Conservation (phyloP, 2,329 filamentous ascomycete genomes). For the Colletotrichum phormii region DNA sequence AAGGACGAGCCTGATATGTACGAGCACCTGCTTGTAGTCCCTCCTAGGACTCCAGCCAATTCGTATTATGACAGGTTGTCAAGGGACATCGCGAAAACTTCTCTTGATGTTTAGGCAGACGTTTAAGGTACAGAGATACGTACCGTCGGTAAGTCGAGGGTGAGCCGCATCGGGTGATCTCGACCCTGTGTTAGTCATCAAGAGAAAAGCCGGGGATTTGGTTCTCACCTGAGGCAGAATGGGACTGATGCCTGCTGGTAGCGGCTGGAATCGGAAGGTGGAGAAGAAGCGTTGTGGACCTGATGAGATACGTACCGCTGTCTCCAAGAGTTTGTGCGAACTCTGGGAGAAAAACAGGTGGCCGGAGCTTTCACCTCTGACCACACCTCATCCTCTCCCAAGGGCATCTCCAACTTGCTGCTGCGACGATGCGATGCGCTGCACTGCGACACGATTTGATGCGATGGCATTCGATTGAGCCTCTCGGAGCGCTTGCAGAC, state of each 20-base stretch:
- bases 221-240: neutral
- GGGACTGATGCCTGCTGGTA: conserved; percentile 15
- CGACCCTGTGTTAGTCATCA: neutral
- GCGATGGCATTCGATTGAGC: neutral
- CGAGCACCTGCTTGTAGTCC: neutral
- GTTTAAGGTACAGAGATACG: neutral
- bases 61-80: neutral
- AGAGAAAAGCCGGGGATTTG: neutral
- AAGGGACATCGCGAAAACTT: too few relatives aligned
- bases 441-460: neutral
- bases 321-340: neutral
- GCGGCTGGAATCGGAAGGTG: neutral
- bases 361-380: neutral
- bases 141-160: neutral
- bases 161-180: conserved; percentile 20
- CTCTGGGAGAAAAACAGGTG: neutral
- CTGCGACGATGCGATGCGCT: neutral
- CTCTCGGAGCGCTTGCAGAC: neutral
- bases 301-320: neutral
- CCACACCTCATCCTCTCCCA: neutral
- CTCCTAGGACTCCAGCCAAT: neutral
- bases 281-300: conserved; percentile 14
- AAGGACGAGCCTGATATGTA: neutral
- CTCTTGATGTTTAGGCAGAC: conserved; percentile 13
- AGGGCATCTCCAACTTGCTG: neutral